These are phyloP conservation scores for Apiospora marii DNA, from an alignment of 2,329 filamentous ascomycete species.

Conservation along the genomic window DNA sequence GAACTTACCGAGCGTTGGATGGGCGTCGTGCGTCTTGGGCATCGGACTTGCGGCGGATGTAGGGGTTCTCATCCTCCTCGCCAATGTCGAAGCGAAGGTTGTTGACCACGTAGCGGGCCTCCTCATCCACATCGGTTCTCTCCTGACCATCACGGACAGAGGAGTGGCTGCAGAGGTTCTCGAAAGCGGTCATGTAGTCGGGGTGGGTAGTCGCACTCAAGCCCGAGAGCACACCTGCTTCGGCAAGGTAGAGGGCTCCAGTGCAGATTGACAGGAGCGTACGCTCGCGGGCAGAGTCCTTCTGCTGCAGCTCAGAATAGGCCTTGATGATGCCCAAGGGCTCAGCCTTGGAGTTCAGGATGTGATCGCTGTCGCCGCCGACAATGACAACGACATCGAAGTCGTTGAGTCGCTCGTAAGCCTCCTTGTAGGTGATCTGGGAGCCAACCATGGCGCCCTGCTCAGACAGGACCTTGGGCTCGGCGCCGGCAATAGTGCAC, in stretches of 20 bases:
- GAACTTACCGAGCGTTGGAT: constrained; percentile 65
- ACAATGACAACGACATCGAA: constrained; percentile 83
- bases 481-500: constrained; percentile 61
- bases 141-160: constrained; percentile 74
- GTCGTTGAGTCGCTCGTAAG: constrained; percentile 74
- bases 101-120: constrained; percentile 86
- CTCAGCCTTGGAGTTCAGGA: constrained; percentile 73
- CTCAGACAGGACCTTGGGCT: constrained; percentile 62
- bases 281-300: constrained; percentile 80
- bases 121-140: constrained; percentile 84
- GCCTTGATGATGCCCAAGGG: constrained; percentile 77
- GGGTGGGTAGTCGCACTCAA: constrained; percentile 84
- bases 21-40: constrained; percentile 69
- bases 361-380: constrained; percentile 70
- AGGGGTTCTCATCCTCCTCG: constrained; percentile 83
- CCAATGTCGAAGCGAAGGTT: constrained; percentile 87
- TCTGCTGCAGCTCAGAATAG: constrained; percentile 81
- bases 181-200: constrained; percentile 80
- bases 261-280: constrained; percentile 84
- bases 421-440: constrained; percentile 81
- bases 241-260: constrained; percentile 78
- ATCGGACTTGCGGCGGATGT: constrained; percentile 79
- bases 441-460: constrained; percentile 76
- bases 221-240: constrained; percentile 79
- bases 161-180: constrained; percentile 80